These are phyloP conservation scores for Coemansia sp. DNA, from an alignment of 192 early-diverging fungal genomes.

Conservation along the genomic window DNA sequence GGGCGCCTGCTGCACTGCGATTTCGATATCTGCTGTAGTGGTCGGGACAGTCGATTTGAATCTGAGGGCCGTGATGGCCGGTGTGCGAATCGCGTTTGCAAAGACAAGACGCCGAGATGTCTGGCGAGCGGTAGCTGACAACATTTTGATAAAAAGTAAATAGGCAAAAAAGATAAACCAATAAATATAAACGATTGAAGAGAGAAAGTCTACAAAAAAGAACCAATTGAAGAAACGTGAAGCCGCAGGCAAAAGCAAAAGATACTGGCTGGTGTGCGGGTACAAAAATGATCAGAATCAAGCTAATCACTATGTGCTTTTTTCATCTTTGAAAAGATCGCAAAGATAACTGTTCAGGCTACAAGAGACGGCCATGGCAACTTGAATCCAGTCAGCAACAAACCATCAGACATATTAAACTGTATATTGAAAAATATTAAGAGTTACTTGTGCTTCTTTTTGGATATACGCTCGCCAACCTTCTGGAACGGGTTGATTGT, in stretches of 20 bases:
- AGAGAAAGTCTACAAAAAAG: neutral
- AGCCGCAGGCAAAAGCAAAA: no score
- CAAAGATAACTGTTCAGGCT: no score
- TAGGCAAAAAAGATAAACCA: neutral
- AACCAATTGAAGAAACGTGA: neutral
- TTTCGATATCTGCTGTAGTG: conserved; percentile 19
- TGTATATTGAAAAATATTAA: no score
- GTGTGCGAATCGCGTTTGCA: neutral
- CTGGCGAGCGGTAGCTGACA: conserved; percentile 19
- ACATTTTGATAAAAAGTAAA: neutral
- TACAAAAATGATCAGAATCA: no score
- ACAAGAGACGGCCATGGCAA: no score
- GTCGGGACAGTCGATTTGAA: conserved; percentile 45
- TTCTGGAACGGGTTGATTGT: conserved; percentile 51
- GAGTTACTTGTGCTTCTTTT: conserved; percentile 18
- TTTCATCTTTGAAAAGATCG: no score
- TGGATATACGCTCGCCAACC: conserved; percentile 33
- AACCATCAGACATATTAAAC: no score
- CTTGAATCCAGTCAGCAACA: no score
- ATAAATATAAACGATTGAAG: neutral
- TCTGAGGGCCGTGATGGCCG: conserved; percentile 15
- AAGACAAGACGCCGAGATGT: conserved; percentile 24
- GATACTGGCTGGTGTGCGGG: no score
- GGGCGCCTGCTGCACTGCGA: conserved; percentile 63
- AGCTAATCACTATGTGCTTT: no score